Evolutionary conservation across 805 yeast species (phyloP).

Genomic region (Debaryomyces maramus): DNA sequence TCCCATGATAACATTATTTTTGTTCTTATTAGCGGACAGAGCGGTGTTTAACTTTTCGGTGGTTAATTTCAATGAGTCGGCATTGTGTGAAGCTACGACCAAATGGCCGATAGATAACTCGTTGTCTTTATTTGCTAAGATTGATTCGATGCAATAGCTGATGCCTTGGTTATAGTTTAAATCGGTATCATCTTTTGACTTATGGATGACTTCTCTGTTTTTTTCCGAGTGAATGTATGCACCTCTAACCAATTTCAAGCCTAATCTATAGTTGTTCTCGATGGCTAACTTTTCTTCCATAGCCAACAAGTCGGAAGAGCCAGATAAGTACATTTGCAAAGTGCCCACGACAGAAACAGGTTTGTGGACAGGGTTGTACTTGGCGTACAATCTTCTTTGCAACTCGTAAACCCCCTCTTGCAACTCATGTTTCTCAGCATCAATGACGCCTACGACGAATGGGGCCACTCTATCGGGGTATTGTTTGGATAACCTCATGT

Average conservation of each 20-base stretch:
- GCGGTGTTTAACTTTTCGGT: constrained; percentile 49
- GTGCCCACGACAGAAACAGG: constrained; percentile 83
- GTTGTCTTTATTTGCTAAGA: constrained; percentile 46
- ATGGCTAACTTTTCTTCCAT: constrained; percentile 66
- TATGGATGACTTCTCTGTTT: constrained; percentile 69
- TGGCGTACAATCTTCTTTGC: constrained; percentile 76
- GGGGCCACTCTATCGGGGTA: constrained; percentile 71
- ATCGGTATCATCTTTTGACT: constrained; percentile 81
- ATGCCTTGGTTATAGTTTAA: constrained; percentile 71
- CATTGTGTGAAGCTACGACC: constrained; percentile 90
- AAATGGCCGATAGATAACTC: constrained; percentile 65
- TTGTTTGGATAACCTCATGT: constrained; percentile 45
- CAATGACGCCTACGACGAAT: constrained; percentile 75
- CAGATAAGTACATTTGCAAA: constrained; percentile 85
- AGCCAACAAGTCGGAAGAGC: constrained; percentile 60
- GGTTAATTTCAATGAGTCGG: constrained; percentile 71
- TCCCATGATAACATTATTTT: constrained; percentile 75
- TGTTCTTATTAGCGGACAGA: constrained; percentile 17
- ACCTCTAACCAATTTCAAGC: constrained; percentile 90
- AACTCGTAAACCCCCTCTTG: constrained; percentile 91
- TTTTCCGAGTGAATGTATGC: constrained; percentile 92
- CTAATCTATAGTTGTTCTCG: constrained; percentile 64
- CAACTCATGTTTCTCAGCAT: constrained; percentile 86
- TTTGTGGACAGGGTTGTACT: constrained; percentile 60
- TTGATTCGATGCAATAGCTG: constrained; percentile 56